Conservation (phyloP, 345 rosid species). For the Lepidium aucheri region DNA sequence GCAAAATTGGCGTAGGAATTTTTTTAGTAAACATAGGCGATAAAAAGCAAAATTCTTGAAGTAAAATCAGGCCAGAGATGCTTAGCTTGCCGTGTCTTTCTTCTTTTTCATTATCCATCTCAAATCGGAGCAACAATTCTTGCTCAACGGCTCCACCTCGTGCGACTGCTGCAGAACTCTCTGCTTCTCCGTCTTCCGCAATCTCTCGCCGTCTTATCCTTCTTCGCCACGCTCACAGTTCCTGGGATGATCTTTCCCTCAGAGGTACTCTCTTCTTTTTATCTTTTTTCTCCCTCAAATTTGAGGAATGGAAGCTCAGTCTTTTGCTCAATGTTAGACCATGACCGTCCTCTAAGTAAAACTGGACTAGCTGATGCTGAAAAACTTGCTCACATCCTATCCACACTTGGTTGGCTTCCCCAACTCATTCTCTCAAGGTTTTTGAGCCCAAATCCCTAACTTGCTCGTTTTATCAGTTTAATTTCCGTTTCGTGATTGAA, state of each 20-base stretch:
- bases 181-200: conserved; percentile 22
- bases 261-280: conserved; percentile 39
- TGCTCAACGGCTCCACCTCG: conserved; percentile 6
- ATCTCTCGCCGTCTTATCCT: conserved; percentile 77
- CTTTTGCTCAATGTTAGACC: conserved; percentile 35
- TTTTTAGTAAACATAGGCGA: no score
- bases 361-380: conserved; percentile 60
- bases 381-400: conserved; percentile 55
- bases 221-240: conserved; percentile 93
- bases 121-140: not conserved
- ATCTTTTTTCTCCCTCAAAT: not conserved
- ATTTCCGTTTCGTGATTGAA: not conserved
- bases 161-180: not conserved
- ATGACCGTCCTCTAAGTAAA: conserved; percentile 81
- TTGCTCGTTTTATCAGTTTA: not conserved
- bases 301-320: not conserved
- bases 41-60: not conserved
- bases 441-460: not conserved
- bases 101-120: conserved; percentile 10
- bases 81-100: conserved; percentile 9
- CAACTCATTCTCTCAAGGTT: conserved; percentile 79
- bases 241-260: conserved; percentile 59
- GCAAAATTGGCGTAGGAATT: no score
- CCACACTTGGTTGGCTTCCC: conserved; percentile 80
- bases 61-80: conserved; percentile 13